Evolutionary conservation across 345 rosid species (phyloP).

Genomic region (Linum lewisii): DNA sequence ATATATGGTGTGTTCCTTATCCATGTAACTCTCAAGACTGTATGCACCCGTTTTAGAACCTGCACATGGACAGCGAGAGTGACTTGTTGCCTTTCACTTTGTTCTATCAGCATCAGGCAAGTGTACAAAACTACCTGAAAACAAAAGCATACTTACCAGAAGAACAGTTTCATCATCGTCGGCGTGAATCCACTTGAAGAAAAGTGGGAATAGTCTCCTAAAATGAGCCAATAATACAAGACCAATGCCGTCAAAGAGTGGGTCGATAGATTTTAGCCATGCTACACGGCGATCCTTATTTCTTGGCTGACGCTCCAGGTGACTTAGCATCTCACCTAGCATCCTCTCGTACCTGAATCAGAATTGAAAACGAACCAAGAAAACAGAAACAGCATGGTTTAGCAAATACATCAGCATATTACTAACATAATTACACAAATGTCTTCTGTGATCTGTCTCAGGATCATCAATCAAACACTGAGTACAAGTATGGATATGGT

Average conservation of each 20-base stretch:
- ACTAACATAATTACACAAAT: too few relatives aligned
- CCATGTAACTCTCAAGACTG: slow-evolving; percentile 64
- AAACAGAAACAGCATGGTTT: background rate
- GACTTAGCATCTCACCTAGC: slow-evolving; percentile 68
- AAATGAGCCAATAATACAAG: slow-evolving; percentile 71
- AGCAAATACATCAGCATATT: too few relatives aligned
- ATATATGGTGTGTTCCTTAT: slow-evolving; percentile 63
- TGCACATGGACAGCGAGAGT: background rate
- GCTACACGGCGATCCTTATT: slow-evolving; percentile 50
- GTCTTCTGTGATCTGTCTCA: background rate
- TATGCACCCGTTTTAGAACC: slow-evolving; percentile 30
- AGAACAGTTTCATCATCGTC: slow-evolving; percentile 70
- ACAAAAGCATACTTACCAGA: slow-evolving; percentile 37
- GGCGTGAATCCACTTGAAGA: slow-evolving; percentile 83
- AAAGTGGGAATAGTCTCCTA: slow-evolving; percentile 64
- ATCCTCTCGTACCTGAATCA: slow-evolving; percentile 55
- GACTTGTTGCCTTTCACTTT: background rate
- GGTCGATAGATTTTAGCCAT: slow-evolving; percentile 64
- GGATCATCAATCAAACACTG: background rate
- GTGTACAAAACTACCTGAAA: background rate
- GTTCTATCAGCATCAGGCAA: too few relatives aligned
- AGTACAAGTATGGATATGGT: too few relatives aligned
- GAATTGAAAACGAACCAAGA: background rate
- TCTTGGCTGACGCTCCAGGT: slow-evolving; percentile 85
- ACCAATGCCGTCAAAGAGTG: slow-evolving; percentile 49